Evolutionary conservation across 1,284 basidiomycete genomes (phyloP).

Genomic region (Microbotryum lychnidis-dioicae): DNA sequence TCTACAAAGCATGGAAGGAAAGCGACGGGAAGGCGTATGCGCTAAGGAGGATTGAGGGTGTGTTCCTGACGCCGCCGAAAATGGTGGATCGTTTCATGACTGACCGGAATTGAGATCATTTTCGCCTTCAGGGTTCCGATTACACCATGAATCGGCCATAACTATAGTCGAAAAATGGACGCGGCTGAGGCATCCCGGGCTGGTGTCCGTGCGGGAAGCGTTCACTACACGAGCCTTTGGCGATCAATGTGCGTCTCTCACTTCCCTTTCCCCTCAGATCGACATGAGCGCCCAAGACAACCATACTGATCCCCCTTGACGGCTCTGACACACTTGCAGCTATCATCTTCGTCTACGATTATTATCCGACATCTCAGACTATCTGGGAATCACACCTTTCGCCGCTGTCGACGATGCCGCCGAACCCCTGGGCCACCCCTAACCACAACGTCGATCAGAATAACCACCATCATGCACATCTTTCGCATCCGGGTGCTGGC

Average conservation of each 20-base stretch:
- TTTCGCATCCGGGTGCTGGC: neutral
- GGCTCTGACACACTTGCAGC: slow-evolving; percentile 47
- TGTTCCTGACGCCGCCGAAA: slow-evolving; percentile 36
- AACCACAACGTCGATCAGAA: slow-evolving; percentile 7
- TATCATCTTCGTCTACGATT: slow-evolving; percentile 86
- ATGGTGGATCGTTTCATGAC: too few relatives aligned
- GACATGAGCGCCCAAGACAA: neutral
- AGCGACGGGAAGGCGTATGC: slow-evolving; percentile 72
- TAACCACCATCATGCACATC: slow-evolving; percentile 8
- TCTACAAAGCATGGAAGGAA: slow-evolving; percentile 73
- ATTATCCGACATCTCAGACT: slow-evolving; percentile 76
- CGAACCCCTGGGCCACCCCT: slow-evolving; percentile 36
- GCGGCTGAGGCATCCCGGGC: slow-evolving; percentile 73
- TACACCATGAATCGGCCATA: slow-evolving; percentile 75
- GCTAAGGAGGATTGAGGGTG: slow-evolving; percentile 78
- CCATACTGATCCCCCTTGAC: slow-evolving; percentile 4
- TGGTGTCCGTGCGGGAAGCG: slow-evolving; percentile 79
- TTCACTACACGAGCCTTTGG: slow-evolving; percentile 92
- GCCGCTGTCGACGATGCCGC: slow-evolving; percentile 40
- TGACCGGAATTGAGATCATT: too few relatives aligned
- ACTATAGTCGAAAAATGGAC: slow-evolving; percentile 79
- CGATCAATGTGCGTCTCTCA: slow-evolving; percentile 65
- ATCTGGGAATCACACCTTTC: slow-evolving; percentile 60
- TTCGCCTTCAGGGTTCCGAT: slow-evolving; percentile 58
- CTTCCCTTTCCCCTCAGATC: neutral